A percentile compares a stretch with the other conserved stretches of the same genome.
Evolutionary conservation across 2,329 filamentous ascomycete genomes (phyloP).

Genomic region (Niveomyces coronatus): DNA sequence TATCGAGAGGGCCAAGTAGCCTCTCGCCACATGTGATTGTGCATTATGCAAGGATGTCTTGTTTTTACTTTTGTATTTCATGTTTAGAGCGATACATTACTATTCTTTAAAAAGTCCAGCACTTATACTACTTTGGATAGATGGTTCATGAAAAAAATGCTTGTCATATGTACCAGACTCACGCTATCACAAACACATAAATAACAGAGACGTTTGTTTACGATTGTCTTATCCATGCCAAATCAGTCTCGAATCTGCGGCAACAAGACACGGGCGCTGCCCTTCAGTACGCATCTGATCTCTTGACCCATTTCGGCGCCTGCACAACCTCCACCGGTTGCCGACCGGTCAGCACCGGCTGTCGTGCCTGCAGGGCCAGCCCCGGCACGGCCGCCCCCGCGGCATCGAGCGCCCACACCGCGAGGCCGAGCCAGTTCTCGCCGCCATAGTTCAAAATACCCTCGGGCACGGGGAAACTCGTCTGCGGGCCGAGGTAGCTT

Average conservation of each 20-base stretch:
- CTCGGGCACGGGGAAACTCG: slow-evolving; percentile 55
- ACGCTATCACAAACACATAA: too few relatives aligned
- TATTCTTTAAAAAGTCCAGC: too few relatives aligned
- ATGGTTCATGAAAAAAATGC: too few relatives aligned
- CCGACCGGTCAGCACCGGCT: slow-evolving; percentile 23
- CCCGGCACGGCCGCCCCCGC: slow-evolving; percentile 19
- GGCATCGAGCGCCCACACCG: slow-evolving; percentile 39
- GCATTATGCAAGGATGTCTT: too few relatives aligned
- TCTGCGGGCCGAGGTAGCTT: slow-evolving; percentile 60
- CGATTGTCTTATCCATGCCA: background rate
- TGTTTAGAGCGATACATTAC: too few relatives aligned
- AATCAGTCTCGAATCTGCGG: background rate
- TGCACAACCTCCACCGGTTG: slow-evolving; percentile 28
- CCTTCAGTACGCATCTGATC: slow-evolving; percentile 39
- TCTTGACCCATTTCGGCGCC: slow-evolving; percentile 33
- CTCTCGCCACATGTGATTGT: too few relatives aligned
- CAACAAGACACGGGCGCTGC: background rate
- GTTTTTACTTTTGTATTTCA: too few relatives aligned
- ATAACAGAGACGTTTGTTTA: too few relatives aligned
- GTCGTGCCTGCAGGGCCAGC: slow-evolving; percentile 33
- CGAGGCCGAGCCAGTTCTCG: slow-evolving; percentile 54
- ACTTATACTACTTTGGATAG: too few relatives aligned
- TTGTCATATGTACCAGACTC: too few relatives aligned
- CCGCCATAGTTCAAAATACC: slow-evolving; percentile 57
- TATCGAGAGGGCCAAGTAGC: slow-evolving; percentile 3